Evolutionary conservation across 495 filamentous ascomycete species (phyloP).

Genomic region (Penicillium salamii): DNA sequence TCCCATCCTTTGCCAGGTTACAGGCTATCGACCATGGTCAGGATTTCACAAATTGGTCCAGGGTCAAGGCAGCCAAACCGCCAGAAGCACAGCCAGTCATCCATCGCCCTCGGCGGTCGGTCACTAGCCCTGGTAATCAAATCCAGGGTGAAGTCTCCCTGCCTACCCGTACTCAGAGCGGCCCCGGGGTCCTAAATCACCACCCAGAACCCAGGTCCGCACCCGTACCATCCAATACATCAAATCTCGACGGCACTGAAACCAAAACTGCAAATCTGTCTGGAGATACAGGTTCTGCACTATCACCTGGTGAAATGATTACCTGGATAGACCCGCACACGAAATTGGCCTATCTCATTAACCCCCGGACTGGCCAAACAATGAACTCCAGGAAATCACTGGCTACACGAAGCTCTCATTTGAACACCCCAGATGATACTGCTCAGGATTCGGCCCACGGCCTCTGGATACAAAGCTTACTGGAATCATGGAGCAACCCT

Average conservation of each 20-base stretch:
- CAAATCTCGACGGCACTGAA: neutral
- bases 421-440: neutral
- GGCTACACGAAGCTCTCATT: neutral
- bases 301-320: slow-evolving; percentile 36
- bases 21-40: slow-evolving; percentile 12
- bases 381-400: slow-evolving; percentile 7
- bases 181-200: neutral
- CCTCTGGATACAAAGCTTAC: slow-evolving; percentile 36
- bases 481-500: slow-evolving; percentile 59
- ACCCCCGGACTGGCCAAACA: slow-evolving; percentile 61
- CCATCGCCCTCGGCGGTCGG: neutral
- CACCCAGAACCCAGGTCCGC: neutral
- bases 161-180: neutral
- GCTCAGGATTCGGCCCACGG: slow-evolving; percentile 9
- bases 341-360: slow-evolving; percentile 54
- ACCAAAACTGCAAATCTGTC: no score
- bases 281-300: no score
- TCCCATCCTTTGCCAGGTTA: slow-evolving; percentile 31
- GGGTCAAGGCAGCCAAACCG: slow-evolving; percentile 59
- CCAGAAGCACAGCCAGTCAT: neutral
- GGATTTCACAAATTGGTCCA: slow-evolving; percentile 61
- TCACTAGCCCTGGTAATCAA: neutral
- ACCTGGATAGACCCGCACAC: slow-evolving; percentile 69
- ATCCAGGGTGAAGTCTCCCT: neutral
- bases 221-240: neutral